phyloP scores from a whole-genome alignment of 2,329 filamentous ascomycete genomes.

The Domatiomyces globalis region DNA sequence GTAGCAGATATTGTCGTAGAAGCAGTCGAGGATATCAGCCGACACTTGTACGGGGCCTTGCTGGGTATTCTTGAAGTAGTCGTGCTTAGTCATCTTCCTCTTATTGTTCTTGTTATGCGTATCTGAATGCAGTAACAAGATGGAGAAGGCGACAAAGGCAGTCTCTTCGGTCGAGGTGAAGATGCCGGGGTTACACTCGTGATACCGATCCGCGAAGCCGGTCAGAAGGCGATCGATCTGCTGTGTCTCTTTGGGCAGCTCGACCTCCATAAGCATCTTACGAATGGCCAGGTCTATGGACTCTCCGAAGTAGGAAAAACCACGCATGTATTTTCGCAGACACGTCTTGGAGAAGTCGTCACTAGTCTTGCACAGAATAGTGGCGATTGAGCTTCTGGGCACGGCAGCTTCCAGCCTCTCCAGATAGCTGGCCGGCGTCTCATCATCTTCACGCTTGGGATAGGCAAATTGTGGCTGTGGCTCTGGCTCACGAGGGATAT shows the following conservation, averaged over 20 bases:
- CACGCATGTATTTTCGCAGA: constrained; percentile 85
- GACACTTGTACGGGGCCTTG: constrained; percentile 66
- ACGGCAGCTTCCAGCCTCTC: constrained; percentile 67
- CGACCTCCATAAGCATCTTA: constrained; percentile 90
- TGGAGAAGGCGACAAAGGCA: constrained; percentile 96
- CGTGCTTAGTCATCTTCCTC: constrained; percentile 90
- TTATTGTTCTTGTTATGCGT: constrained; percentile 99
- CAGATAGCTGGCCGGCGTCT: constrained; percentile 81
- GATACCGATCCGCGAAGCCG: constrained; percentile 88
- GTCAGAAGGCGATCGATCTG: constrained; percentile 92
- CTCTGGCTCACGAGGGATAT: constrained; percentile 53
- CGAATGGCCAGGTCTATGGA: constrained; percentile 96
- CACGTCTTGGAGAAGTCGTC: constrained; percentile 74
- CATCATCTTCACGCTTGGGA: constrained; percentile 69
- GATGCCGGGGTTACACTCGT: constrained; percentile 95
- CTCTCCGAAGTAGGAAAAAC: constrained; percentile 88
- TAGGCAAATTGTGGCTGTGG: constrained; percentile 38
- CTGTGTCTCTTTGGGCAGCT: constrained; percentile 91
- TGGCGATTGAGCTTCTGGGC: constrained; percentile 69
- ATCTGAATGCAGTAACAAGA: constrained; percentile 91
- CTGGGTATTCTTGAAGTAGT: constrained; percentile 89
- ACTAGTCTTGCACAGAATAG: constrained; percentile 68
- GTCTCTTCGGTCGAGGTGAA: constrained; percentile 62
- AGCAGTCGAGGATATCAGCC: constrained; percentile 83
- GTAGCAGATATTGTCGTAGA: constrained; percentile 97